A percentile compares a stretch with the other conserved stretches of the same genome.
phyloP scores from a whole-genome alignment of 2,329 filamentous ascomycete genomes.

The Thielaviopsis ethacetica region DNA sequence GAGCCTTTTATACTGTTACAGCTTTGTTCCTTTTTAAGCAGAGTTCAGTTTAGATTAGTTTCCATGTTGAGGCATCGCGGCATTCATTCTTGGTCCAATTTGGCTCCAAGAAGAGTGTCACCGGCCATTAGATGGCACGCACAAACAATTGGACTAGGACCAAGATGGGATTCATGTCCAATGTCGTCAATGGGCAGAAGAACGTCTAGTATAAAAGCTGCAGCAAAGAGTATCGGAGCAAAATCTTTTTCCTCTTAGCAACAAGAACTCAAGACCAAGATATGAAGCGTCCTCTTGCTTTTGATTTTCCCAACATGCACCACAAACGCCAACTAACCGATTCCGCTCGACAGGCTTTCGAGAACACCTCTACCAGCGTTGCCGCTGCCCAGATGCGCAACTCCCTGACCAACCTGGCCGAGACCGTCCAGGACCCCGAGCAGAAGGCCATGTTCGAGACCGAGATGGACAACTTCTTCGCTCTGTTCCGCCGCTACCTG shows the following conservation, averaged over 20 bases:
- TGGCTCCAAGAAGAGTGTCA: background rate
- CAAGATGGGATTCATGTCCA: too few species aligned
- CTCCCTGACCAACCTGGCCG: constrained; percentile 77
- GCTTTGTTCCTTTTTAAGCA: background rate
- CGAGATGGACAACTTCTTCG: constrained; percentile 99
- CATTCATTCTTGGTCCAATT: background rate
- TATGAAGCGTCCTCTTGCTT: background rate
- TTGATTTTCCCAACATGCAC: background rate
- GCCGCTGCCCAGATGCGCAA: constrained; percentile 99
- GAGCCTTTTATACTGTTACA: background rate
- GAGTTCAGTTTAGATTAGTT: background rate
- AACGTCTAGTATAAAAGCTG: background rate
- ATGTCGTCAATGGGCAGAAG: background rate
- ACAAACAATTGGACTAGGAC: background rate
- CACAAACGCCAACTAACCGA: constrained; percentile 19
- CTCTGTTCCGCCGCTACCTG: constrained; percentile 92
- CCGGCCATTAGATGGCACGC: background rate
- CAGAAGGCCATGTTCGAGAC: constrained; percentile 94
- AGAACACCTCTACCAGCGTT: constrained; percentile 97
- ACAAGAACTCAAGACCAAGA: background rate
- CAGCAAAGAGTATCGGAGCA: background rate
- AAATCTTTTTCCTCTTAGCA: background rate
- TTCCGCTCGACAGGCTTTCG: constrained; percentile 61
- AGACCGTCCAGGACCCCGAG: constrained; percentile 69
- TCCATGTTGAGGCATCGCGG: background rate